Evolutionary conservation across 1,139 yeast species (phyloP).

Genomic region (Kazachstania sp.): DNA sequence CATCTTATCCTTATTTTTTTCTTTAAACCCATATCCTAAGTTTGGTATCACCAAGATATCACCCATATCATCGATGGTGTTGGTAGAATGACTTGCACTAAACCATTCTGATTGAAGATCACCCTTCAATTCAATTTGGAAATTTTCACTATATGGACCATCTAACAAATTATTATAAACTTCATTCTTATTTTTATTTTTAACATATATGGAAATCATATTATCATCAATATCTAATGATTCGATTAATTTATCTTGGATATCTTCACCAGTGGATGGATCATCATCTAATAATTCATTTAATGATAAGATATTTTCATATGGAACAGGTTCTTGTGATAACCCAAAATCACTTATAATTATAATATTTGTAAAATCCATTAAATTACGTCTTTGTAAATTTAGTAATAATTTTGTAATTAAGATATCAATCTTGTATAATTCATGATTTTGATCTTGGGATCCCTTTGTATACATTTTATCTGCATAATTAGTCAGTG

Average conservation of each 20-base stretch:
- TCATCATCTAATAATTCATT: not conserved
- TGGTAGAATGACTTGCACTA: slow-evolving; percentile 38
- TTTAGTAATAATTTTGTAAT: slow-evolving; percentile 44
- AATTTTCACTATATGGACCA: slow-evolving; percentile 28
- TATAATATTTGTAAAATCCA: slow-evolving; percentile 60
- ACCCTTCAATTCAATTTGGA: slow-evolving; percentile 44
- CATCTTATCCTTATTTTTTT: not conserved
- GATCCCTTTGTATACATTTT: not conserved
- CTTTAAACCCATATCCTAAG: not conserved
- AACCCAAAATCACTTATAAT: slow-evolving; percentile 89
- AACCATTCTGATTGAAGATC: slow-evolving; percentile 52
- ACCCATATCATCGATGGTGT: not conserved
- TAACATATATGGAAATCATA: slow-evolving; percentile 24
- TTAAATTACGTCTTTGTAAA: slow-evolving; percentile 46
- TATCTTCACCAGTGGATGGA: not conserved
- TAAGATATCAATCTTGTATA: slow-evolving; percentile 58
- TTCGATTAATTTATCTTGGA: not conserved
- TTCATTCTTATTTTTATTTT: slow-evolving; percentile 2
- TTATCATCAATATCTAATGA: slow-evolving; percentile 34
- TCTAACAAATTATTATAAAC: not conserved
- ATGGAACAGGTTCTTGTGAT: not conserved
- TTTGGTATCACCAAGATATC: not conserved
- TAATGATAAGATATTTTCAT: slow-evolving; percentile 25
- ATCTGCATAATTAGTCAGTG: not conserved
- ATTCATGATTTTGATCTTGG: slow-evolving; percentile 27